These are phyloP conservation scores for Prunus campanulata DNA, from an alignment of 306 rosid genomes.

Conservation along the genomic window DNA sequence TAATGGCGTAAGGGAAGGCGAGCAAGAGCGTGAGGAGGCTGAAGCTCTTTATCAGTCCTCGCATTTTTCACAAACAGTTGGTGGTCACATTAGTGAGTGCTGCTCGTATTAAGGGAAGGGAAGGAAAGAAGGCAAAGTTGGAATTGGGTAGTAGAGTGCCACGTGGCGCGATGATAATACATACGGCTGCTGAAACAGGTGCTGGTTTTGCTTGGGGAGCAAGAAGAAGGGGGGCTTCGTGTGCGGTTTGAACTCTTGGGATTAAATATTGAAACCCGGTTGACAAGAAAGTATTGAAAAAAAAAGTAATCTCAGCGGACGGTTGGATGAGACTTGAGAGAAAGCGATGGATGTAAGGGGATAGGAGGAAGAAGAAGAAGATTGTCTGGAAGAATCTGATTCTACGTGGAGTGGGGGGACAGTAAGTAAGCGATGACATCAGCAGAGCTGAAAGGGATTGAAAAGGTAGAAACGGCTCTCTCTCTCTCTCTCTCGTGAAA, in stretches of 20 bases:
- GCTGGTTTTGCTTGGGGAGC: constrained; percentile 10
- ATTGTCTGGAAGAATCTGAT: background rate
- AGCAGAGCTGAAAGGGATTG: no score
- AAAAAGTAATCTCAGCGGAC: background rate
- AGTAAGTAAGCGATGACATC: no score
- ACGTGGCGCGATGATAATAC: background rate
- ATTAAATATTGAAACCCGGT: background rate
- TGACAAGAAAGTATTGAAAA: background rate
- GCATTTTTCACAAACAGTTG: background rate
- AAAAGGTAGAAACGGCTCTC: no score
- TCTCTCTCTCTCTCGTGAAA: no score
- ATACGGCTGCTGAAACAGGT: background rate
- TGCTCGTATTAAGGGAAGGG: background rate
- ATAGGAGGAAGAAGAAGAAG: background rate
- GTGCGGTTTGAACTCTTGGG: background rate
- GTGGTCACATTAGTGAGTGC: background rate
- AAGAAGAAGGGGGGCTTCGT: constrained; percentile 3
- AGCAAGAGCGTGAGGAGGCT: background rate
- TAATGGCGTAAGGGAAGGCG: background rate
- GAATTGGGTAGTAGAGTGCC: background rate
- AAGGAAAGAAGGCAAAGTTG: background rate
- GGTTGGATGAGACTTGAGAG: constrained; percentile 2
- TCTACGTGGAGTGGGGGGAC: background rate
- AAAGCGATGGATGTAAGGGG: background rate
- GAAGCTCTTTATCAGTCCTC: background rate